A percentile compares a stretch with the other conserved stretches of the same genome.
Conservation (phyloP, 2,329 filamentous ascomycete genomes). For the Fusarium nurragi region DNA sequence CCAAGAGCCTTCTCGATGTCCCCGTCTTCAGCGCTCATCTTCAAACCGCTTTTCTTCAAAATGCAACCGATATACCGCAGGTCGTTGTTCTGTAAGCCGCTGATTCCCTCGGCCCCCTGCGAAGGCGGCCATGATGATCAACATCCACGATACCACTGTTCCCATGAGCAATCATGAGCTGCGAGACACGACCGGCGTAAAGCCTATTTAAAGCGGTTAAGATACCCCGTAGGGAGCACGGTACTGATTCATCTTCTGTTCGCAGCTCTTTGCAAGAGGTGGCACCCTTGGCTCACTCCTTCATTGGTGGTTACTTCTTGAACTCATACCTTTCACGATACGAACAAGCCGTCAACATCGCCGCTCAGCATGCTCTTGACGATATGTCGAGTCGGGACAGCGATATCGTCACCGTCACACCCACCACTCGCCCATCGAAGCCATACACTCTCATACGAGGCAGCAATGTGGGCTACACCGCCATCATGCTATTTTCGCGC, state of each 20-base stretch:
- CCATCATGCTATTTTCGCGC: conserved; percentile 83
- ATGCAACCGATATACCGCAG: conserved; percentile 59
- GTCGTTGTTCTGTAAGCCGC: conserved; percentile 65
- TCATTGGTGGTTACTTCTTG: conserved; percentile 85
- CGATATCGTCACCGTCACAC: conserved; percentile 9
- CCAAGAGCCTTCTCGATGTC: conserved; percentile 73
- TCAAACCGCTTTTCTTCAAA: conserved; percentile 65
- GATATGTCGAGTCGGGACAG: conserved; percentile 8
- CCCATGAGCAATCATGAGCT: conserved; percentile 17
- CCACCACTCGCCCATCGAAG: conserved; percentile 40
- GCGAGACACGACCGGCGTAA: conserved; percentile 1
- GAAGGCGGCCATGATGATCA: conserved; percentile 11
- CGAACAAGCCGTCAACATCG: conserved; percentile 75
- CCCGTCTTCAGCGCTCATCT: conserved; percentile 77
- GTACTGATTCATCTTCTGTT: conserved; percentile 39
- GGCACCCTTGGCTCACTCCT: conserved; percentile 82
- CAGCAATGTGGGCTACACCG: conserved; percentile 88
- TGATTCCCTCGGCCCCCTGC: conserved; percentile 23
- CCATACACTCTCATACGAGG: conserved; percentile 76
- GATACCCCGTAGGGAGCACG: conserved; percentile 18
- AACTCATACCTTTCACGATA: conserved; percentile 79
- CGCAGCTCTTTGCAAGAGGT: conserved; percentile 86
- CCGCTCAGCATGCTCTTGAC: conserved; percentile 48
- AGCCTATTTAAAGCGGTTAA: conserved; percentile 1
- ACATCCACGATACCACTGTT: conserved; percentile 4